Base-by-base conservation (phyloP, 2,329 filamentous ascomycete genomes). In the Penicillium oxalicum region DNA sequence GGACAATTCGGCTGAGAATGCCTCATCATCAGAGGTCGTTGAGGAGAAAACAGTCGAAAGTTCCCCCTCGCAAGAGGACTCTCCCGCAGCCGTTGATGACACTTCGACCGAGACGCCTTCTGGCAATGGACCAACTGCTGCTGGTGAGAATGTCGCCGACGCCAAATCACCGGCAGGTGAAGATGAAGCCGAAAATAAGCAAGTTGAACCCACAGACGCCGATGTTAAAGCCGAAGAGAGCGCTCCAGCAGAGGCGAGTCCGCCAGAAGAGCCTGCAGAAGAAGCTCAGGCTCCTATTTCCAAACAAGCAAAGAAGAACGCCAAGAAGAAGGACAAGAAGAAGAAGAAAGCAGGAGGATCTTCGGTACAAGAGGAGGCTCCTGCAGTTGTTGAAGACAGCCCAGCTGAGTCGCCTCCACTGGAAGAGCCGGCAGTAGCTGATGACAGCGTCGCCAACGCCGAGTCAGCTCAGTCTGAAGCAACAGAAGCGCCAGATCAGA, bases 271-370 rank as follows among this genome's bases (percentile, higher is more conserved):
- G 11, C 8, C 34, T 18, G 44, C 6, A 40, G 52, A 52, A 49
- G 40, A 38, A 5, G 12, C 27, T 24, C 4, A 29, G 4, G 36
- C 9, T 29, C 12, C 18, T 5, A 13, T 26, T 4, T 40, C 44
- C 29, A 59, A 48, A 33, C 49, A 40, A 28, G 53, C 27, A n/a
- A 41, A 45, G 25, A 50, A 44, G 40, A 58, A 48, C 37, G 47
- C 13, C 5, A 52, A 51, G 18, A 51, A 49, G 18, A 52, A 48
- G 18, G 48, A 40, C 4, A 54, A 52, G 35, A 53, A 53, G 12
- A 38, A 52, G 35, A 53, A 53, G 12, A 38, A 54, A 41, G 33
- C 29, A 32, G 29, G 34, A 18, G 36, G 40, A 9, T 46, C 44
- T 11, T 9, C 26, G 9, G 47, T 11, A 11, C 29, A 47, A 27